Base-by-base conservation (phyloP, 768 basidiomycete genomes). In the Boletales sp. region DNA sequence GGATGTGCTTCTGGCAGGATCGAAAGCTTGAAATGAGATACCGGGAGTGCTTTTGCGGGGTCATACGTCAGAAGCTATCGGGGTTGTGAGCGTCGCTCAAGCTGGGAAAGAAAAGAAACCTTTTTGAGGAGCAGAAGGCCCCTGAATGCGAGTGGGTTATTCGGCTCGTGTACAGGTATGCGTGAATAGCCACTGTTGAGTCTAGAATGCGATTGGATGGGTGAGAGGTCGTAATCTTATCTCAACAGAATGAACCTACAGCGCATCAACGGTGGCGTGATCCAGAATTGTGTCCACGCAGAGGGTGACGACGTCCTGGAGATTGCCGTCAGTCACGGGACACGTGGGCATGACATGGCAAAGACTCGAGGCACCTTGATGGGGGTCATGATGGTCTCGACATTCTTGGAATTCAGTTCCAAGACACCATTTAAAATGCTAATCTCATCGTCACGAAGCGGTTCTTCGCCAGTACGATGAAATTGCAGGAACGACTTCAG, bases 1-100 rank as follows among this genome's bases (percentile, higher is more conserved):
- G 92, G 91, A 37, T 74, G 74, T 5, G 94, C 94, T 69, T 98
- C 95, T 0, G 95, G 95, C 13, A 98, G 68, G 24, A 95, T 86
- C 0, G 88, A 84, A 1, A 98, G 76, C 2, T 77, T 71, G 65
- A 97, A 91, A 35, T 80, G 69, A 0, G 84, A 83, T 8, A 94
- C 85, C 6, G 87, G 84, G 34, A 84, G 76, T 3, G 73, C 80
- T 64, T 86, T 76, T n/a, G 85, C 78, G 0, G 94, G 92, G 62
- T 97, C 94, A 61, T 98, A 97, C 0, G 79, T 78, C 40, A 97
- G 79, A 17, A 98, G 81, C 90, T 94, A 59, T 1, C 14, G 2
- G 2, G 6, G 2, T 17, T 18, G n/a, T 40, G 40, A 58, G 36
- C 15, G 29, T 17, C 4, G 27, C 13, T 6, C 8, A 7, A 11